Evolutionary conservation across 148 eudicot species (phyloP), one percentile per base, ranked within the genome.

Genomic region (Vaccinium macrocarpon): DNA sequence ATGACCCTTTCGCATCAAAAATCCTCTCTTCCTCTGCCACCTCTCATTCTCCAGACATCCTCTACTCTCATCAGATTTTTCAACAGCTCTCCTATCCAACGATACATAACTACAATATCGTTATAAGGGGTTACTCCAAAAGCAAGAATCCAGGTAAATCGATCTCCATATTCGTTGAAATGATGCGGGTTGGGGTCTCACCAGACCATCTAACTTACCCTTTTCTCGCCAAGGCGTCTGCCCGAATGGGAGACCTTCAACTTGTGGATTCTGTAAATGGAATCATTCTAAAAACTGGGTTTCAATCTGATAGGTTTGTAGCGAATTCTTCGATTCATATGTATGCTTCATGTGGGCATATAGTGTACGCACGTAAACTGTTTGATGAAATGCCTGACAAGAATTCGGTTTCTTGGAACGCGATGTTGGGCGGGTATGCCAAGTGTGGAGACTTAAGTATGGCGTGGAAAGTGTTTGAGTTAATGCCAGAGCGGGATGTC

Each of bases 171-270:
- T 94, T 93, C 38, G 84, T 87, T 0, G 79, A 89, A 25, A 96
- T 96, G 98, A 78, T 90, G 86, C 89, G 85, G 15, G 82, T 66
- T 70, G 93, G 92, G 8, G 79, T 91, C 3, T 48, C 53, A 12
- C 95, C 98, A 42, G 94, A 96, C 84, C 85, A 96, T 81, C 77
- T 90, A 15, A 93, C 98, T 0, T 93, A 90, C 94, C 96, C 96
- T 82, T 94, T 92, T 86, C 84, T 96, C 3, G 89, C 86, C 12
- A 96, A 96, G 88, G 95, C 96, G 0, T 87, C 89, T 0, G 89
- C 98, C 0, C 89, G 88, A 29, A 71, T 94, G 71, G 78, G 50
- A 27, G 89, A 91, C 29, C 32, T 85, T 46, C 64, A 80, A 62
- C 86, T 83, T 35, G 98, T 94, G 5, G 42, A 53, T 73, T 84